Evolutionary conservation across 352 stramenopile species (phyloP).

Genomic region (Blastocystis hominis): DNA sequence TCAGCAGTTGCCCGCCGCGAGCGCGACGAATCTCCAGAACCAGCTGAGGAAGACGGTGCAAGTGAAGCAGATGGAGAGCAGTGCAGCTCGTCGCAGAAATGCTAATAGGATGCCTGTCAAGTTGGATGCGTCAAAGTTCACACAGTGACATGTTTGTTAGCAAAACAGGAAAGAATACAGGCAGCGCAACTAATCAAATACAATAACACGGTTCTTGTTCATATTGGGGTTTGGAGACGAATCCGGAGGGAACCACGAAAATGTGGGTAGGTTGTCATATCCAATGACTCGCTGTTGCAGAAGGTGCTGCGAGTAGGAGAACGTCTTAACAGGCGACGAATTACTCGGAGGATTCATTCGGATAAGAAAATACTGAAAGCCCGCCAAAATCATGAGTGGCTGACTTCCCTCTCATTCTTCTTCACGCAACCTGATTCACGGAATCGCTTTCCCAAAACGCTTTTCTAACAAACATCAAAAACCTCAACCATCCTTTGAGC

Average conservation of each 20-base stretch:
- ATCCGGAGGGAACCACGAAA: constrained; percentile 9
- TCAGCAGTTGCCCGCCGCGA: background rate
- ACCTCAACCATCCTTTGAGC: background rate
- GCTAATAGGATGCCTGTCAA: constrained; percentile 38
- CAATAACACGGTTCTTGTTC: background rate
- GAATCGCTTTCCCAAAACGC: no score
- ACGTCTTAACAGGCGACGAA: constrained; percentile 45
- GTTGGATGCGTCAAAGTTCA: constrained; percentile 44
- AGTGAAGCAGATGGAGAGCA: constrained; percentile 15
- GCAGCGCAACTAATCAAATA: background rate
- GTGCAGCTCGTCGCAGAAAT: constrained; percentile 8
- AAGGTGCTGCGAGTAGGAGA: constrained; percentile 35
- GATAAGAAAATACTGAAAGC: background rate
- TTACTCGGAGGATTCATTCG: background rate
- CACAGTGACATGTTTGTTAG: constrained; percentile 9
- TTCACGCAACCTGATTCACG: no score
- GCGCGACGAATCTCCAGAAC: background rate
- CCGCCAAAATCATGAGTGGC: background rate
- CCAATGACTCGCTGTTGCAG: background rate
- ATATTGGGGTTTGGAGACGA: background rate
- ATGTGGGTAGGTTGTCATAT: constrained; percentile 2
- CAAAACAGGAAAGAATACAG: background rate
- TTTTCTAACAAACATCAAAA: background rate
- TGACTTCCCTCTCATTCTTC: background rate
- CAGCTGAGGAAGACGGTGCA: constrained; percentile 23